Evolutionary conservation across 768 basidiomycete species (phyloP).

Genomic region (Mycena albidolilacea): DNA sequence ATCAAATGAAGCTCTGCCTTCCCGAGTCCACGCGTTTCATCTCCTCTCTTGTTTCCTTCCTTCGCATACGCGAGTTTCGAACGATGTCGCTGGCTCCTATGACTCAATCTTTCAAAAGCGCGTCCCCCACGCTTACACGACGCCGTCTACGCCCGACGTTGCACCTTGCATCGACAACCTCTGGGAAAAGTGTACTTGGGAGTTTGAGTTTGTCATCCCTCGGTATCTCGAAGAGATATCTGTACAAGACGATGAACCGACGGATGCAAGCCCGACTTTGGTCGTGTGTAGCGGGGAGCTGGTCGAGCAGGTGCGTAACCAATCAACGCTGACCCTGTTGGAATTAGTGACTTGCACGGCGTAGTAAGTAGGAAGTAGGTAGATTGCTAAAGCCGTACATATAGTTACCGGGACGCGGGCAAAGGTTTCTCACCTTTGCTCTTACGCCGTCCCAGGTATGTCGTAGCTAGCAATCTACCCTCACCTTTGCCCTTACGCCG

Average conservation of each 20-base stretch:
- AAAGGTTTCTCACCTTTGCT: too few relatives aligned
- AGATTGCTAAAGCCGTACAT: too few relatives aligned
- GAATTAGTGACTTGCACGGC: too few relatives aligned
- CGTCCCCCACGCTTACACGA: constrained; percentile 94
- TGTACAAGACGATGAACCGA: constrained; percentile 67
- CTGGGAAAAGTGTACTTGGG: constrained; percentile 99
- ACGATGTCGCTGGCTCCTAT: constrained; percentile 28
- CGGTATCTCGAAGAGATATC: constrained; percentile 77
- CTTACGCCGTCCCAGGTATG: too few relatives aligned
- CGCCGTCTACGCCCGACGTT: constrained; percentile 87
- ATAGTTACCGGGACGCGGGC: too few relatives aligned
- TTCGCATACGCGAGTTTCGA: constrained; percentile 69
- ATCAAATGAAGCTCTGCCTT: not conserved
- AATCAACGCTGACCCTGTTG: constrained; percentile 24
- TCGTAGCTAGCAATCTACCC: too few relatives aligned
- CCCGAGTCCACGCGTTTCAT: not conserved
- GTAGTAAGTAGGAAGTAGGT: too few relatives aligned
- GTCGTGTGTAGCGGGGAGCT: constrained; percentile 97
- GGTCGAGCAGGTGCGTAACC: constrained; percentile 83
- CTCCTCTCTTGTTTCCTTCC: not conserved
- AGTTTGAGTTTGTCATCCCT: constrained; percentile 96
- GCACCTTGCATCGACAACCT: constrained; percentile 97
- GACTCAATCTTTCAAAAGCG: constrained; percentile 64
- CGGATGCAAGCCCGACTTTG: constrained; percentile 80
- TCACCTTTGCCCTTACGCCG: too few relatives aligned